Conservation (phyloP, 805 yeast species). For the Candida ovalis region DNA sequence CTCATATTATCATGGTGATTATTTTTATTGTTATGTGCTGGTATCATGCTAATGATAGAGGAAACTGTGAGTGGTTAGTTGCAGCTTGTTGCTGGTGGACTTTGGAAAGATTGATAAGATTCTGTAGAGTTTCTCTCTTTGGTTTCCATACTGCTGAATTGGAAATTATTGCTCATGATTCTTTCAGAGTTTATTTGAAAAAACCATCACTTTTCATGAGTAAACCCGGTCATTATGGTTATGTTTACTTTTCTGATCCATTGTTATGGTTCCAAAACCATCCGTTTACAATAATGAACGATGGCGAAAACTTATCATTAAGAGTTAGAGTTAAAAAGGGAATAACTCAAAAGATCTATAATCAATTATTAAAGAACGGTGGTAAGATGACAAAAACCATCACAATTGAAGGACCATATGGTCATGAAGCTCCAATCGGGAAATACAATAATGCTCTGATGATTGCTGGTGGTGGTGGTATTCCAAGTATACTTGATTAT, state of each 20-base stretch:
- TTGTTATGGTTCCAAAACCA: slow-evolving; percentile 65
- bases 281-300: slow-evolving; percentile 57
- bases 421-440: slow-evolving; percentile 44
- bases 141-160: slow-evolving; percentile 24
- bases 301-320: slow-evolving; percentile 35
- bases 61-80: slow-evolving; percentile 34
- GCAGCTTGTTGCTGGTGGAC: slow-evolving; percentile 45
- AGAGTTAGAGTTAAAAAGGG: slow-evolving; percentile 51
- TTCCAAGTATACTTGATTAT: slow-evolving; percentile 50
- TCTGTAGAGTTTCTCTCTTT: slow-evolving; percentile 24
- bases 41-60: slow-evolving; percentile 46
- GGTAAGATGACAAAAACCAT: slow-evolving; percentile 17
- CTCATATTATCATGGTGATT: slow-evolving; percentile 55
- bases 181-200: slow-evolving; percentile 44
- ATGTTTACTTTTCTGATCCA: slow-evolving; percentile 50
- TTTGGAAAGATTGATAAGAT: slow-evolving; percentile 47
- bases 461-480: slow-evolving; percentile 70
- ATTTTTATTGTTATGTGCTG: slow-evolving; percentile 52
- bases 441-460: slow-evolving; percentile 49
- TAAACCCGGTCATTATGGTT: slow-evolving; percentile 55
- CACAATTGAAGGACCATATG: slow-evolving; percentile 69
- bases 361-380: slow-evolving; percentile 25
- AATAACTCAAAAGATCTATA: slow-evolving; percentile 42
- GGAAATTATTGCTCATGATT: slow-evolving; percentile 23
- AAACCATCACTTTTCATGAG: slow-evolving; percentile 48